A percentile compares a stretch with the other conserved stretches of the same genome.
These are phyloP conservation scores for Kodamaea derodonti DNA, from an alignment of 1,139 yeast species.

Conservation along the genomic window DNA sequence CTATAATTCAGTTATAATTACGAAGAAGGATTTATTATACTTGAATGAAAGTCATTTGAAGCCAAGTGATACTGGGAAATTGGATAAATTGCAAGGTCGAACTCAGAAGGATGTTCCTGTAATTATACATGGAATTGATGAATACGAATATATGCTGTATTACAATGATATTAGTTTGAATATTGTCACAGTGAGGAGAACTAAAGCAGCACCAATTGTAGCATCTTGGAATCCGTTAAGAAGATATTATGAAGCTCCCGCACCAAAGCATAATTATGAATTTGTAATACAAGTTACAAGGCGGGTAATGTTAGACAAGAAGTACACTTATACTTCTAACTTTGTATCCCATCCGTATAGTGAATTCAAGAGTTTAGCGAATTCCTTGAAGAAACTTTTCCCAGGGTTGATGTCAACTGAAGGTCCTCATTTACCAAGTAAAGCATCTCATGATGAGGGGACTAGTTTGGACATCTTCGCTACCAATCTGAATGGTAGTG, in stretches of 20 bases:
- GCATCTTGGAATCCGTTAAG: conserved; percentile 4
- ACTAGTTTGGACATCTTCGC: conserved; percentile 6
- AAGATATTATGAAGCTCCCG: conserved; percentile 7
- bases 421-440: conserved; percentile 49
- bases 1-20: conserved; percentile 71
- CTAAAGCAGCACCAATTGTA: conserved; percentile 11
- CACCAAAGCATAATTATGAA: conserved; percentile 33
- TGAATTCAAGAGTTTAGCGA: conserved; percentile 59
- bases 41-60: conserved; percentile 47
- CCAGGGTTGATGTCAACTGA: conserved; percentile 72
- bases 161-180: conserved; percentile 60
- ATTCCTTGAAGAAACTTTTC: conserved; percentile 46
- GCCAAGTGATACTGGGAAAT: conserved; percentile 50
- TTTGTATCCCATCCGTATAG: conserved; percentile 60
- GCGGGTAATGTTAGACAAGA: conserved; percentile 6
- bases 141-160: conserved; percentile 37
- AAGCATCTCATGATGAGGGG: conserved; percentile 42
- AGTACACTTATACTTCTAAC: conserved; percentile 21
- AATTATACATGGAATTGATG: conserved; percentile 16
- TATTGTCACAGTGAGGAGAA: conserved; percentile 57
- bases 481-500: conserved; percentile 30
- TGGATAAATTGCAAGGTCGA: conserved; percentile 29
- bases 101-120: conserved; percentile 2
- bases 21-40: conserved; percentile 55
- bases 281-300: conserved; percentile 41